These are phyloP conservation scores for Aspergillus hortae DNA, from an alignment of 2,329 filamentous ascomycete genomes.

Conservation along the genomic window DNA sequence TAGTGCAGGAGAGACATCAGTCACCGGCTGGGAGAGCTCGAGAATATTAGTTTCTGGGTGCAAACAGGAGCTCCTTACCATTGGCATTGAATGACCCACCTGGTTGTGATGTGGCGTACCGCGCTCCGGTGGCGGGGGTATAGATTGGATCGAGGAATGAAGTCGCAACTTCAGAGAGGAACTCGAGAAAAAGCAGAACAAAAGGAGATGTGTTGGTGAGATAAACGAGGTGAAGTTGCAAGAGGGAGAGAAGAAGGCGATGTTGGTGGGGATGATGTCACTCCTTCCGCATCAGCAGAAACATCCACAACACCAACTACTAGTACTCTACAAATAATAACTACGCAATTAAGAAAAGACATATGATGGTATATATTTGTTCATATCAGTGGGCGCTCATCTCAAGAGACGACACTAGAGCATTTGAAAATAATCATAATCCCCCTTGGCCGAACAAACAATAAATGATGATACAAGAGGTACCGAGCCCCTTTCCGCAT, in stretches of 20 bases:
- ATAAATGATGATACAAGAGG: slow-evolving; percentile 2
- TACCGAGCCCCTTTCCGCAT: neutral
- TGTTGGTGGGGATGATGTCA: neutral
- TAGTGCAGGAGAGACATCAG: neutral
- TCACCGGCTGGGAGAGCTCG: neutral
- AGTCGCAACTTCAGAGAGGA: neutral
- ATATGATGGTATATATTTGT: no score
- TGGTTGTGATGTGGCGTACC: neutral
- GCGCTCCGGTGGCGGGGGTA: no score
- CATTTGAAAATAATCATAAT: no score
- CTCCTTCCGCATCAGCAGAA: no score
- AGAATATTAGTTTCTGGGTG: neutral
- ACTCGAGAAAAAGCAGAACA: neutral
- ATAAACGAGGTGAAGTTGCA: neutral
- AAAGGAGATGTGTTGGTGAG: neutral
- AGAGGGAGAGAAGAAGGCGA: neutral
- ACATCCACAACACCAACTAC: no score
- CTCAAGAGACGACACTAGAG: no score
- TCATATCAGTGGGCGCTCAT: no score
- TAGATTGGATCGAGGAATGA: no score
- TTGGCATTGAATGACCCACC: neutral
- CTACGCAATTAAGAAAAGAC: no score
- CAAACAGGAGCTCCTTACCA: neutral
- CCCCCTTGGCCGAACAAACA: neutral
- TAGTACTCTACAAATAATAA: no score